Evolutionary conservation across 140 eudicot genomes (phyloP).

Genomic region (Flaveria floridana): DNA sequence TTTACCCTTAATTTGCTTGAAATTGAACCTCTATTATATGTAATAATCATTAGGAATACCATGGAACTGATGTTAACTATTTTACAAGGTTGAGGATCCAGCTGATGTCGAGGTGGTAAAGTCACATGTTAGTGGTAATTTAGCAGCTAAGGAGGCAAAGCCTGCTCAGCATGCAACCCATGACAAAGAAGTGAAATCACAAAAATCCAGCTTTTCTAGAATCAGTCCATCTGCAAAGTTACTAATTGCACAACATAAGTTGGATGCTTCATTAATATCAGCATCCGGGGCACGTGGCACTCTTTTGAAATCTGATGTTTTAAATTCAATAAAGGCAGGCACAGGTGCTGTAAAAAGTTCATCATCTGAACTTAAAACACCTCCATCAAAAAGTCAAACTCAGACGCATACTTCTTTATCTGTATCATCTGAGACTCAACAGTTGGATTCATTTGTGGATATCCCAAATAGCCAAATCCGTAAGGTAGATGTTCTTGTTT

Average conservation of each 20-base stretch:
- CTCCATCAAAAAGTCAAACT: constrained; percentile 42
- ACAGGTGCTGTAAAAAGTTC: constrained; percentile 51
- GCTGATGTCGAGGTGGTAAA: constrained; percentile 75
- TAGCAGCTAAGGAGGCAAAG: constrained; percentile 53
- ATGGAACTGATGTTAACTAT: constrained; percentile 26
- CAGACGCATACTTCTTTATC: constrained; percentile 47
- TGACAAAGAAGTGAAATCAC: constrained; percentile 33
- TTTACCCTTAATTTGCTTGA: not conserved
- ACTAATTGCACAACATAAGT: constrained; percentile 64
- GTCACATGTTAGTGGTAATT: constrained; percentile 43
- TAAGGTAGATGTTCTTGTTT: constrained; percentile 52
- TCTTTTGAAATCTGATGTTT: constrained; percentile 84
- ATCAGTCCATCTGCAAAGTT: constrained; percentile 96
- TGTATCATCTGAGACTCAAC: constrained; percentile 41
- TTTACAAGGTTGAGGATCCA: constrained; percentile 79
- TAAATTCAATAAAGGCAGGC: constrained; percentile 77
- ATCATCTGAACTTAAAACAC: constrained; percentile 41
- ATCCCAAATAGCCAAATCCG: constrained; percentile 88
- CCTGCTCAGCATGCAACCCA: constrained; percentile 39
- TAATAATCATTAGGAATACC: not conserved
- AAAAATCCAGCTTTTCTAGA: constrained; percentile 51
- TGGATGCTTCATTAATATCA: constrained; percentile 71
- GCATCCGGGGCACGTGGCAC: constrained; percentile 97
- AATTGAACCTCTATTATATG: not conserved
- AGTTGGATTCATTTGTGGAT: constrained; percentile 66